A percentile compares a stretch with the other conserved stretches of the same genome.
phyloP scores from a whole-genome alignment of 1,139 yeast genomes.

The Candida sanyaensis region DNA sequence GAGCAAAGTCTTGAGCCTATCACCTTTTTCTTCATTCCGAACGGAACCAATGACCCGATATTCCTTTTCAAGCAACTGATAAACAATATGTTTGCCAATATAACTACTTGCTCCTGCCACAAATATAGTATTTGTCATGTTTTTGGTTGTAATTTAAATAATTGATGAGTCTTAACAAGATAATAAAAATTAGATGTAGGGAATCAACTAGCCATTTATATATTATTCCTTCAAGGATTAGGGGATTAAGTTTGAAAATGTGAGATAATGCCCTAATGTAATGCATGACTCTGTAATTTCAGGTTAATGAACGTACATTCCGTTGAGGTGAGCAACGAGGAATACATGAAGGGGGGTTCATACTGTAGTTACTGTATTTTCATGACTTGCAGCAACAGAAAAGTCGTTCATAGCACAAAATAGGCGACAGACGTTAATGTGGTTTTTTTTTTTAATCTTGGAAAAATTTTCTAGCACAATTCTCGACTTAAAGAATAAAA shows the following conservation, averaged over 20 bases:
- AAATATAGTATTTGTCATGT: constrained; percentile 5
- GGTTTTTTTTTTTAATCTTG: too few species aligned
- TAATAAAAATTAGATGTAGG: too few species aligned
- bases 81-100: constrained; percentile 31
- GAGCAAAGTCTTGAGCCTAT: constrained; percentile 27
- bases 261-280: neutral
- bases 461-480: neutral
- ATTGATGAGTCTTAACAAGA: too few species aligned
- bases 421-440: too few species aligned
- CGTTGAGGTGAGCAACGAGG: neutral
- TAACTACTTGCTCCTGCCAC: constrained; percentile 35
- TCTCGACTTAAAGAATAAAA: too few species aligned
- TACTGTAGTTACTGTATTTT: too few species aligned
- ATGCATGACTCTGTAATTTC: neutral
- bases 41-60: constrained; percentile 39
- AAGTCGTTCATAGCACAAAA: neutral
- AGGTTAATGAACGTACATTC: neutral
- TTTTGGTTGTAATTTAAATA: neutral
- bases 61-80: constrained; percentile 24
- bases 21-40: constrained; percentile 29
- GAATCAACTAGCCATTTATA: too few species aligned
- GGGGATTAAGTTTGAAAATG: neutral
- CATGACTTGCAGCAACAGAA: neutral
- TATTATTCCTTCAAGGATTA: neutral
- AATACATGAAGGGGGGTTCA: too few species aligned